Evolutionary conservation across 2,329 filamentous ascomycete species (phyloP).

Genomic region (Epicoccum nigrum): DNA sequence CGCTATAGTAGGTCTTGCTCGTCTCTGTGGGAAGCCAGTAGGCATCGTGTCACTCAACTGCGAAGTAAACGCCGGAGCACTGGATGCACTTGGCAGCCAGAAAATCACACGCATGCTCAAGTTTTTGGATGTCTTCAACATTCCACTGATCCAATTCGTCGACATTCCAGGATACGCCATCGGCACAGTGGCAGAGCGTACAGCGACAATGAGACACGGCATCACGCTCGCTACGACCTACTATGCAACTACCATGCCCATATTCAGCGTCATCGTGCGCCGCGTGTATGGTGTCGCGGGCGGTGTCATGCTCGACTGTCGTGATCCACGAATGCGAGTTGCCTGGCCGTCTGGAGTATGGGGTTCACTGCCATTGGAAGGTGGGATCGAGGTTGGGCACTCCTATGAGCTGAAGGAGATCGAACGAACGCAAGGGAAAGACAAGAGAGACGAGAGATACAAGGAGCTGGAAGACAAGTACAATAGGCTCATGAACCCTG

Average conservation of each 20-base stretch:
- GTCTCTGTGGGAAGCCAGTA: slow-evolving; percentile 62
- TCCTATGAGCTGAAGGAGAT: slow-evolving; percentile 63
- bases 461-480: slow-evolving; percentile 66
- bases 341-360: slow-evolving; percentile 69
- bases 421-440: slow-evolving; percentile 57
- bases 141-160: slow-evolving; percentile 68
- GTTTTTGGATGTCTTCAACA: slow-evolving; percentile 69
- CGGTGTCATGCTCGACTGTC: slow-evolving; percentile 67
- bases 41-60: slow-evolving; percentile 67
- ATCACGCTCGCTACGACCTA: slow-evolving; percentile 67
- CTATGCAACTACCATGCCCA: slow-evolving; percentile 65
- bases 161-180: slow-evolving; percentile 68
- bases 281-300: slow-evolving; percentile 69
- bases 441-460: slow-evolving; percentile 58
- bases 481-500: slow-evolving; percentile 66
- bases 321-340: slow-evolving; percentile 65
- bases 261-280: slow-evolving; percentile 68
- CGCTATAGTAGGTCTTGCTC: slow-evolving; percentile 65
- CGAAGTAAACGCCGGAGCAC: slow-evolving; percentile 64
- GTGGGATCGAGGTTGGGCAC: slow-evolving; percentile 69
- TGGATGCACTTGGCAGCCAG: slow-evolving; percentile 66
- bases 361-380: slow-evolving; percentile 67
- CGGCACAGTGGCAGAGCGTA: slow-evolving; percentile 66
- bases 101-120: slow-evolving; percentile 67
- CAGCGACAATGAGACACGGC: slow-evolving; percentile 69